These are phyloP conservation scores for Aquilaria sinensis DNA, from an alignment of 345 rosid species.

Conservation along the genomic window DNA sequence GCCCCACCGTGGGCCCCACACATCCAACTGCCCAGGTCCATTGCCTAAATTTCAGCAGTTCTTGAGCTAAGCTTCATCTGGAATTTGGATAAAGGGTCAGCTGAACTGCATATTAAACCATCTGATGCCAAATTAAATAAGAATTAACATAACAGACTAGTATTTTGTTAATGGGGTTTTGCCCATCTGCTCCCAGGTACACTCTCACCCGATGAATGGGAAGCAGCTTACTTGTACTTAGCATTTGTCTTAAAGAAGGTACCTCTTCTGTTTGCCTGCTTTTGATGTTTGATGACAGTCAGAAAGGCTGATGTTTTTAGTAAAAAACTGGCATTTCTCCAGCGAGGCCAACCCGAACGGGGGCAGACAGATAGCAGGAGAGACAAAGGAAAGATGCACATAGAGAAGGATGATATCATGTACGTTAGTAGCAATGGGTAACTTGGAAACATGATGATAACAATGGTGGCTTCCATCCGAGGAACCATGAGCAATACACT, in stretches of 20 bases:
- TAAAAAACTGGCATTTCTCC: conserved; percentile 11
- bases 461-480: too few species aligned
- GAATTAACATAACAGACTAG: too few species aligned
- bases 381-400: conserved; percentile 77
- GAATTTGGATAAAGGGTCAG: too few species aligned
- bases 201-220: conserved; percentile 92
- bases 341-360: conserved; percentile 75
- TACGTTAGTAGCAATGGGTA: conserved; percentile 25
- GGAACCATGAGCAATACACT: too few species aligned
- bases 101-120: too few species aligned
- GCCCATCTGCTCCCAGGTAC: conserved; percentile 41
- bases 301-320: not conserved
- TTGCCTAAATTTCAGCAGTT: too few species aligned
- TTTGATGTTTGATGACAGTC: not conserved
- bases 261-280: not conserved
- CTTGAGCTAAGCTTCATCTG: too few species aligned
- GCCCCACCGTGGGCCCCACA: too few species aligned
- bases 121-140: too few species aligned
- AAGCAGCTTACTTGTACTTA: conserved; percentile 81
- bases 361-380: conserved; percentile 36
- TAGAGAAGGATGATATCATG: conserved; percentile 70
- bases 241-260: conserved; percentile 90
- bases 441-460: not conserved
- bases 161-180: too few species aligned
- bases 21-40: too few species aligned